Base-by-base conservation (phyloP, 2,329 filamentous ascomycete species). In the Dactylellina haptotyla region DNA sequence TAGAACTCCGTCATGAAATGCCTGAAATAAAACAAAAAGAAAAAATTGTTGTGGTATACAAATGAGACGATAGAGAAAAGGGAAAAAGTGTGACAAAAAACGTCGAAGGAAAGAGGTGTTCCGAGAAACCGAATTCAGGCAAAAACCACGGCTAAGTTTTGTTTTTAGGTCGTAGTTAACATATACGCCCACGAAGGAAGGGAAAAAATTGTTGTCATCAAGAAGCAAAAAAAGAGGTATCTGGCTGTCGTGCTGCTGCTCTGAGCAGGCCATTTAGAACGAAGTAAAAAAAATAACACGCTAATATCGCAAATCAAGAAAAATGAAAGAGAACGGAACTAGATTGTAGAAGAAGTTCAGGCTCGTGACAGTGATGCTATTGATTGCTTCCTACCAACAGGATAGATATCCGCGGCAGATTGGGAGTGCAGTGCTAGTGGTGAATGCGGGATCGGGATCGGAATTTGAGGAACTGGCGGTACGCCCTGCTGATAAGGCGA, bases 1-100 rank as follows among this genome's bases (percentile, higher is more conserved):
- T 48, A 69, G 56, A 69, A 69, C 64, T 69, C 64, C 64, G 64
- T 69, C 64, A 69, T 69, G 64, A 69, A 59, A 69, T 69, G 64
- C 64, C 56, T 59, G 53, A 53, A 28, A 56, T n/a, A n/a, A n/a
- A n/a, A n/a, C n/a, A 34, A 34, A 54, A 48, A 25, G 12, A 9
- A 46, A 46, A 18, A n/a, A 46, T 34, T 6, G 18, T 18, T 46
- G 54, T 69, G 64, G 56, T 69, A 46, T 69, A 69, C 64, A 69
- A 69, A 69, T 62, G 56, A 61, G 56, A 69, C 39, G 12, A 48
- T 39, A 45, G 48, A 48, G 28, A 14, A 50, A 50, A 46, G 48
- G 41, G 53, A 20, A 59, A 46, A 51, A 48, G 39, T 41, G 8
- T 10, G 18, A 61, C 9, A 32, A n/a, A n/a, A n/a, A n/a, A n/a